A percentile compares a stretch with the other conserved stretches of the same genome.
These are phyloP conservation scores for Aspergillus glaucus DNA, from an alignment of 2,329 filamentous ascomycete genomes.

Conservation along the genomic window DNA sequence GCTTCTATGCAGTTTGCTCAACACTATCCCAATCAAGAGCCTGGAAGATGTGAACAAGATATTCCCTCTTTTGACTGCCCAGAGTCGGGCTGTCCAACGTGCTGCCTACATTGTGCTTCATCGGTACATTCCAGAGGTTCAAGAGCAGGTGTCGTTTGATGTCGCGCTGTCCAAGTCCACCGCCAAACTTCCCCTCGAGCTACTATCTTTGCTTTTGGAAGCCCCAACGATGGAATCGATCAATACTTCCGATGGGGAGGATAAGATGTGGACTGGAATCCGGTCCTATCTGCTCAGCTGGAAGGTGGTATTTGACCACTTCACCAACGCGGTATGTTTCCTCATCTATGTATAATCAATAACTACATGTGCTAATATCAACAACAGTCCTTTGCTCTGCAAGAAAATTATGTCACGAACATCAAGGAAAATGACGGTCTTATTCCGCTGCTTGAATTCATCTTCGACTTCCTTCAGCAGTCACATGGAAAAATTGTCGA, in stretches of 20 bases:
- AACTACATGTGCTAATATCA: slow-evolving; percentile 16
- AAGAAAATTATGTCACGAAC: slow-evolving; percentile 70
- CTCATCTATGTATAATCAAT: neutral
- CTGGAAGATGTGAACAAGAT: slow-evolving; percentile 61
- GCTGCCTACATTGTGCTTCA: slow-evolving; percentile 77
- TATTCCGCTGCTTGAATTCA: slow-evolving; percentile 65
- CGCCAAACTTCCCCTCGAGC: slow-evolving; percentile 72
- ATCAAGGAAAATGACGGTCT: slow-evolving; percentile 70
- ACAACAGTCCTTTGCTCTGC: slow-evolving; percentile 65
- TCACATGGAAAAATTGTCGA: slow-evolving; percentile 65
- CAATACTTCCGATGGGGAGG: slow-evolving; percentile 57
- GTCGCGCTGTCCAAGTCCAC: slow-evolving; percentile 48
- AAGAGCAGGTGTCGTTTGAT: slow-evolving; percentile 78
- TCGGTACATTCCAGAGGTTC: slow-evolving; percentile 66
- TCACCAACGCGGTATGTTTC: slow-evolving; percentile 54
- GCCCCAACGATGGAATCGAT: slow-evolving; percentile 65
- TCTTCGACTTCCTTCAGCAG: slow-evolving; percentile 79
- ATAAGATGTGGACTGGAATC: slow-evolving; percentile 60
- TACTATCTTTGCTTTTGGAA: slow-evolving; percentile 76
- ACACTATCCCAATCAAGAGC: slow-evolving; percentile 56
- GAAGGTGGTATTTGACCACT: slow-evolving; percentile 84
- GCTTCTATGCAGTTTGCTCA: slow-evolving; percentile 63
- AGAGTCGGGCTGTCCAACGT: slow-evolving; percentile 68
- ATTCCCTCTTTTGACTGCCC: slow-evolving; percentile 69
- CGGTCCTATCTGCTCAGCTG: slow-evolving; percentile 82